A percentile compares a stretch with the other conserved stretches of the same genome.
phyloP scores from a whole-genome alignment of 2,329 filamentous ascomycete genomes.

The Exophiala sideris region DNA sequence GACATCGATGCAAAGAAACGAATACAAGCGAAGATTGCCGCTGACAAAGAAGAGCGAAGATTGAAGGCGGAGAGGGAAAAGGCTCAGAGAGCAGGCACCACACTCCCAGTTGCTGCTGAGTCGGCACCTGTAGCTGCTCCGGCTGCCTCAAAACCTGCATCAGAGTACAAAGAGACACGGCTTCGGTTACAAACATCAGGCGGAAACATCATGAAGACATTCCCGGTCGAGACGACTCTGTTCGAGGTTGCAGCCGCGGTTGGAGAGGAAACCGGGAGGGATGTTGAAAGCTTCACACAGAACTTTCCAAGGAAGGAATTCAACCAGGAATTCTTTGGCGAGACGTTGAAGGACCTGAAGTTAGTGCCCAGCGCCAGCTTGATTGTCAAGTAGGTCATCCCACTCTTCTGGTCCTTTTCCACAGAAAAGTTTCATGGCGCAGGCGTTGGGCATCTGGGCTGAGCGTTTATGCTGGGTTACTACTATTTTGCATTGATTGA shows the following conservation, averaged over 20 bases:
- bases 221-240: conserved; percentile 83
- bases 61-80: conserved; percentile 82
- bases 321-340: conserved; percentile 71
- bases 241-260: conserved; percentile 85
- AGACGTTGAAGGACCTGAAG: conserved; percentile 89
- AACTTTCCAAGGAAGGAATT: conserved; percentile 87
- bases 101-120: conserved; percentile 40
- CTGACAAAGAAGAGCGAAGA: conserved; percentile 85
- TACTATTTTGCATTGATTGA: not conserved
- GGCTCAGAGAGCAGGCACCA: conserved; percentile 75
- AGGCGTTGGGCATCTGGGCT: conserved; percentile 3
- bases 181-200: conserved; percentile 73
- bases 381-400: conserved; percentile 56
- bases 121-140: conserved; percentile 47
- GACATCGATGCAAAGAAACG: conserved; percentile 83
- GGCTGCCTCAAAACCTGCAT: conserved; percentile 59
- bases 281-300: conserved; percentile 73
- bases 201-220: conserved; percentile 80
- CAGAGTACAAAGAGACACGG: conserved; percentile 74
- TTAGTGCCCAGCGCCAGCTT: conserved; percentile 87
- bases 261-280: conserved; percentile 64
- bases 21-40: conserved; percentile 90
- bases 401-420: conserved; percentile 2
- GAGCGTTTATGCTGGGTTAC: not conserved
- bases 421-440: conserved; percentile 10